Percentiles rank a stretch among this genome's conserved stretches.
phyloP scores from a whole-genome alignment of 192 early-diverging fungal species.

The Neocallimastix lanati region DNA sequence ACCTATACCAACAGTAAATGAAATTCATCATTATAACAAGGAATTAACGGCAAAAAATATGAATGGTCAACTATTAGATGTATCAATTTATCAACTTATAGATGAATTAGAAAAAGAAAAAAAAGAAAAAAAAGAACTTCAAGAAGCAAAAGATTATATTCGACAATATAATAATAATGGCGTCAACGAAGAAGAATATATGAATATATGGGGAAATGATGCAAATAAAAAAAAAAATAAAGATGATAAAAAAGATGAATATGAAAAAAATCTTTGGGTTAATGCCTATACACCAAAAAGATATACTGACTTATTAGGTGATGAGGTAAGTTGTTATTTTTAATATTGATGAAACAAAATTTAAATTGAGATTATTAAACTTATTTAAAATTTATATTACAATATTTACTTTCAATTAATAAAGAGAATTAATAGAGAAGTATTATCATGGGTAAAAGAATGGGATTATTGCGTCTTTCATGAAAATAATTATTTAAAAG shows the following conservation, averaged over 20 bases:
- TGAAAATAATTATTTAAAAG: constrained; percentile 4
- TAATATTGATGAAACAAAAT: background rate
- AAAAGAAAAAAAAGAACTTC: background rate
- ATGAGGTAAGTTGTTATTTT: constrained; percentile 35
- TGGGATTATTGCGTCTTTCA: constrained; percentile 95
- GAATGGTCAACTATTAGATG: constrained; percentile 2
- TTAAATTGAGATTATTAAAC: no score
- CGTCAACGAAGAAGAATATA: background rate
- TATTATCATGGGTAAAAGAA: constrained; percentile 82
- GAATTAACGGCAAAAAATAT: background rate
- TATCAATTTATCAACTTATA: constrained; percentile 12
- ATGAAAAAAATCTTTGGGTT: constrained; percentile 44
- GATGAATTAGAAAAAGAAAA: no score
- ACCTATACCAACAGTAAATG: background rate
- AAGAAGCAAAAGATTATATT: background rate
- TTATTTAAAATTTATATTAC: no score
- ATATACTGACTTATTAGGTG: constrained; percentile 76
- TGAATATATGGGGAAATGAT: background rate
- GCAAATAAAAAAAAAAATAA: background rate
- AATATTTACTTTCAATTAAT: background rate
- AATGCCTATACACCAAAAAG: constrained; percentile 71
- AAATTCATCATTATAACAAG: background rate
- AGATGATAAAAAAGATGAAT: background rate
- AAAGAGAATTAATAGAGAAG: constrained; percentile 61
- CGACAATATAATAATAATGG: background rate